Evolutionary conservation across 139 green algal genomes (phyloP).

Genomic region (Micractinium sp.): DNA sequence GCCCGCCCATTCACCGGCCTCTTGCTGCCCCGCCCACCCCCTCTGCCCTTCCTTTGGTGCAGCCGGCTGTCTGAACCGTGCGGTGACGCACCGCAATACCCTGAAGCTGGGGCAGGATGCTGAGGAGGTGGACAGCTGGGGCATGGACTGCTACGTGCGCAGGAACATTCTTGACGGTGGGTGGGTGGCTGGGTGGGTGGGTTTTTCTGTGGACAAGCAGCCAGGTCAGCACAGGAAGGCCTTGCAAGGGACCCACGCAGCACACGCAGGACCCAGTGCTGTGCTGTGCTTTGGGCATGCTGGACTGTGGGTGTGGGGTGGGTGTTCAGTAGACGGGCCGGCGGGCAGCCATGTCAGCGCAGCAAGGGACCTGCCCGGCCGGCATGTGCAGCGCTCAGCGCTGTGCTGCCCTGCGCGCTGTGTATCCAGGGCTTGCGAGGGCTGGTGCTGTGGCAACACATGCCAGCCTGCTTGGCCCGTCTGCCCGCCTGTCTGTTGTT

Average conservation of each 20-base stretch:
- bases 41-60: not conserved
- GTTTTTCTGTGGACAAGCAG: too few species aligned
- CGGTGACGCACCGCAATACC: slow-evolving; percentile 39
- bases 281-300: too few species aligned
- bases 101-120: slow-evolving; percentile 69
- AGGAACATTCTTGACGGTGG: slow-evolving; percentile 79
- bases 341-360: not conserved
- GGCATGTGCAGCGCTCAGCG: too few species aligned
- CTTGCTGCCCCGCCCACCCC: not conserved
- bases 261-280: too few species aligned
- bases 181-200: not conserved
- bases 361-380: too few species aligned
- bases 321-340: too few species aligned
- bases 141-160: slow-evolving; percentile 88
- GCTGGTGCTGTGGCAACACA: not conserved
- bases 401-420: too few species aligned
- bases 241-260: too few species aligned
- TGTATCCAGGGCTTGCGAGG: too few species aligned
- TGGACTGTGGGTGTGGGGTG: too few species aligned
- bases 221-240: not conserved
- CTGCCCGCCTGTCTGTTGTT: not conserved
- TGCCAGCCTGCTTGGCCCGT: not conserved
- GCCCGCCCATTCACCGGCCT: not conserved
- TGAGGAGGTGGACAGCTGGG: slow-evolving; percentile 81
- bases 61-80: slow-evolving; percentile 54